Percentiles rank a stretch among this genome's conserved stretches.
These are phyloP conservation scores for Capsicum rhomboideum DNA, from an alignment of 257 asterid genomes.

Conservation along the genomic window DNA sequence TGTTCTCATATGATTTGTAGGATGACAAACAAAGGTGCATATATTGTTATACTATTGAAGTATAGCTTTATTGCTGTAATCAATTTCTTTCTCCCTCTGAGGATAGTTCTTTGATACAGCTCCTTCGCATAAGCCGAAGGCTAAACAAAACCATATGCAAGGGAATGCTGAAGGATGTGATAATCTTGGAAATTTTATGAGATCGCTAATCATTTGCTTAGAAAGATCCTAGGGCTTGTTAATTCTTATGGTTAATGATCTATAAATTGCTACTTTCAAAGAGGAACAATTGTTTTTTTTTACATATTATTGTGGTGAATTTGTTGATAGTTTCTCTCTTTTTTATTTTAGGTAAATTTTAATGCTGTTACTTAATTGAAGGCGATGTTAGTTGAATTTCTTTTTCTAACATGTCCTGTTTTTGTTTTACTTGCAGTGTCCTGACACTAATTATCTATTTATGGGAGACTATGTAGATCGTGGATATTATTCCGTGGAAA, in stretches of 20 bases:
- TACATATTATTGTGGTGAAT: background rate
- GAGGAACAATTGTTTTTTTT: background rate
- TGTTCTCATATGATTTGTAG: background rate
- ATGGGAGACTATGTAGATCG: slow-evolving; percentile 94
- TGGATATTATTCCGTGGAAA: slow-evolving; percentile 85
- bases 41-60: background rate
- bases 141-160: background rate
- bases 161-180: background rate
- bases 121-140: background rate
- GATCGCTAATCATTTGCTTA: background rate
- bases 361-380: background rate
- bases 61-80: background rate
- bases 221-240: background rate
- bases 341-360: background rate
- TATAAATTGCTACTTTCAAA: background rate
- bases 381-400: background rate
- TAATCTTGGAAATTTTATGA: background rate
- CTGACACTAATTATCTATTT: slow-evolving; percentile 78
- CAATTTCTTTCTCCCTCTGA: background rate
- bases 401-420: background rate
- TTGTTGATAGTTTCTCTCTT: background rate
- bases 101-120: background rate
- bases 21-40: background rate
- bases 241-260: background rate
- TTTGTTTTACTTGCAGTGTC: slow-evolving; percentile 48